Percentiles rank a stretch among this genome's conserved stretches.
phyloP scores from a whole-genome alignment of 345 rosid species.

The Arabidopsis suecica region DNA sequence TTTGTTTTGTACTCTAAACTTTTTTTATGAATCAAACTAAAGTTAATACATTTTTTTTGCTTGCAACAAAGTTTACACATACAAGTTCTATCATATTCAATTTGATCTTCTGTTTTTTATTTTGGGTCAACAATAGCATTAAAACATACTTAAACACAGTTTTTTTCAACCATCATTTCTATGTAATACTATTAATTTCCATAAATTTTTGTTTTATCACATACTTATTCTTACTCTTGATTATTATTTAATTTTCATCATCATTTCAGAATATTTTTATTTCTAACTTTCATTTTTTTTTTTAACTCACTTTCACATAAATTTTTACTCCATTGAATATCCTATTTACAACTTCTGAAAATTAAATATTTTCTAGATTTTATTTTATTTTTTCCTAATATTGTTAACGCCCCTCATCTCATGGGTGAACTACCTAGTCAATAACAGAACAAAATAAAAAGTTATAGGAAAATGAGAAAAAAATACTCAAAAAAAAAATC shows the following conservation, averaged over 20 bases:
- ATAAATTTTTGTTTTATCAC: neutral
- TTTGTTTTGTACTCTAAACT: conserved; percentile 6
- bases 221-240: neutral
- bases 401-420: neutral
- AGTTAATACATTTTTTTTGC: neutral
- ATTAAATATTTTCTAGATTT: too few species aligned
- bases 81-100: neutral
- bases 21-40: neutral
- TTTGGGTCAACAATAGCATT: neutral
- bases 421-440: conserved; percentile 21
- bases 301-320: neutral
- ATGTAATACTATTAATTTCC: neutral
- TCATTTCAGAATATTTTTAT: neutral
- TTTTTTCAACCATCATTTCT: neutral
- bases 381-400: too few species aligned
- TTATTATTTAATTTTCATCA: neutral
- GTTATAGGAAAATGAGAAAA: conserved; percentile 6
- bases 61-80: neutral
- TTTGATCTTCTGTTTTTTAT: neutral
- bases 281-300: neutral
- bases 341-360: neutral
- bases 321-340: neutral
- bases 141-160: neutral
- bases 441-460: neutral
- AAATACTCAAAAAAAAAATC: conserved; percentile 1